Base-by-base conservation (phyloP, 805 yeast genomes). In the Brettanomyces sp. region DNA sequence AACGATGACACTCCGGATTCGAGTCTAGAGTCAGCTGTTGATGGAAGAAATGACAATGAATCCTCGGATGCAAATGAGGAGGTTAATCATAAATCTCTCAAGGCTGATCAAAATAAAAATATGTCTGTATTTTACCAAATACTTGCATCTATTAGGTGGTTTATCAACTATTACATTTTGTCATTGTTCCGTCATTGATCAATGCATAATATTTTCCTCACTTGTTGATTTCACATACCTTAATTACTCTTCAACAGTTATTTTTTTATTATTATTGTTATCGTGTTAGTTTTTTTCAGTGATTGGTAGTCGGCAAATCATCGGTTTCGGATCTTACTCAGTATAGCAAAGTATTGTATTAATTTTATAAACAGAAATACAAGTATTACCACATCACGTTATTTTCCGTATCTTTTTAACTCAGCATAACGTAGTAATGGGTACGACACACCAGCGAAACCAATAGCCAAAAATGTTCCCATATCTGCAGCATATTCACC, bases 401-500 rank as follows among this genome's bases (percentile, higher is more conserved):
- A 5, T 48, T 52, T 62, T 4, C 80, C 79, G 56, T 69, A 81
- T 46, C 62, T 66, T 56, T 71, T 75, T 52, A 85, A 62, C 59
- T 88, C 96, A 39, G 68, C 53, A 56, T 76, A 82, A 51, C 96
- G 69, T n/a, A 77, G 60, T 0, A 68, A 56, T 5, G 95, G 89
- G 59, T 82, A 88, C 0, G 71, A 66, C 1, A 80, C 49, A 0
- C 80, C 83, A 3, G 88, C 68, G 53, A 88, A 78, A 0, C 79
- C 93, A 76, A 84, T 76, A 12, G 84, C 70, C 35, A 87, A 60
- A 79, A 90, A 85, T 76, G 82, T 80, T 23, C 93, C 96, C 37
- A 88, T 60, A 60, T 88, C 96, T 18, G 88, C 95, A 46, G 85
- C 89, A 49, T 63, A 61, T 5, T 72, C 79, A 21, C 95, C 95